Conservation (phyloP, 1,139 yeast species). For the Hansenula lynferdii region DNA sequence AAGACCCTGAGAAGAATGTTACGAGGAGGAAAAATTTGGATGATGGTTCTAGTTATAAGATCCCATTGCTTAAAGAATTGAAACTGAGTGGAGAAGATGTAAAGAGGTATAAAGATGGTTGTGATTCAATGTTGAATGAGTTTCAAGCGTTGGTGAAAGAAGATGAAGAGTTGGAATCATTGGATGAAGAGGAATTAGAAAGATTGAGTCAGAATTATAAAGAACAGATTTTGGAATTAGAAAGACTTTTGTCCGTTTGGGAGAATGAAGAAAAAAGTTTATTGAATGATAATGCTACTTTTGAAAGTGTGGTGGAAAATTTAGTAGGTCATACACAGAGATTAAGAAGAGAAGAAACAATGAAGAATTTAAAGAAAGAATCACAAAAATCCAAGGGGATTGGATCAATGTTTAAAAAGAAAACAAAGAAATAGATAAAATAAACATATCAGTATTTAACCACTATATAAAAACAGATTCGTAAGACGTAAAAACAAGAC, state of each 20-base stretch:
- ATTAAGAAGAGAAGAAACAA: conserved; percentile 43
- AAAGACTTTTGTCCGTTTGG: conserved; percentile 45
- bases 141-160: conserved; percentile 17
- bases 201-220: conserved; percentile 19
- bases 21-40: conserved; percentile 5
- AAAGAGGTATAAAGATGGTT: conserved; percentile 32
- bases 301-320: conserved; percentile 67
- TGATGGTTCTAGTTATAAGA: conserved; percentile 11
- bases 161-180: conserved; percentile 9
- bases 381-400: conserved; percentile 14
- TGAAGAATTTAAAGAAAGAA: conserved; percentile 23
- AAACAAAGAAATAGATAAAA: conserved; percentile 7
- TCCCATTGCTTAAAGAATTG: conserved; percentile 10
- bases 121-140: conserved; percentile 24
- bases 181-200: conserved; percentile 22
- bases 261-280: conserved; percentile 37
- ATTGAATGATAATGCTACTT: conserved; percentile 52
- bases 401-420: conserved; percentile 9
- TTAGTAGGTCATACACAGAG: conserved; percentile 67
- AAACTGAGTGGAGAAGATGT: conserved; percentile 10
- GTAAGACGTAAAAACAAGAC: too few species aligned
- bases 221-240: conserved; percentile 21
- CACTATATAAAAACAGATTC: too few species aligned
- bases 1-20: conserved; percentile 34
- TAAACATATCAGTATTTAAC: too few species aligned